Base-by-base conservation (phyloP, 768 basidiomycete genomes). In the Amanita exitialis region DNA sequence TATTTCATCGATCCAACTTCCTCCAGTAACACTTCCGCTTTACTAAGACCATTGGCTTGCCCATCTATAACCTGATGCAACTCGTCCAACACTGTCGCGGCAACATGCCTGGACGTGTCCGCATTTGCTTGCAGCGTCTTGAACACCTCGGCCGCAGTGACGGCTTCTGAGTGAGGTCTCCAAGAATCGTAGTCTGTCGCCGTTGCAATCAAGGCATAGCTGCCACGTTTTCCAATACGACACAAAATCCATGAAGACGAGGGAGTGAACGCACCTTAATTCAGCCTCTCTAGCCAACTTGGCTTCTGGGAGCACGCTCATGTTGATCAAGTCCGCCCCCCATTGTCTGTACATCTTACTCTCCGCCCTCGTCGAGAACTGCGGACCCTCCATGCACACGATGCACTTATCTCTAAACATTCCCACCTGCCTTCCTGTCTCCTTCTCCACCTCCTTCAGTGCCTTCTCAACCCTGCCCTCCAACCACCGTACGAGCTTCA, bases 331-430 rank as follows among this genome's bases (percentile, higher is more conserved):
- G 65, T 95, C 90, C 5, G 82, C 90, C 7, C 95, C 95, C 87
- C 90, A 94, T 43, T 76, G 74, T 18, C 92, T 76, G 66, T 97
- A 96, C 93, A 96, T 92, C 59, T 78, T 59, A 61, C 90, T 93
- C 77, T 99, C 95, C 15, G 95, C 95, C 34, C 95, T 73, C n/a
- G 95, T 99, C 50, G 92, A 95, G 74, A 99, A 99, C 67, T 93
- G 92, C 28, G 89, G 89, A 44, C 94, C 94, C 63, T 98, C 93
- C 91, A 98, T 98, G 62, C 90, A 93, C 44, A 98, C 85, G 52
- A 97, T 79, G 16, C 82, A 86, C 73, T 85, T 92, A 25, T 80
- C 85, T 47, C 78, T 81, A 66, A 92, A 90, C 49, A 98, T 66
- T 66, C 78, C 70, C 34, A 84, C 80, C 1, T 74, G 76, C 8